These are phyloP conservation scores for Drechslerella coelobrocha DNA, from an alignment of 2,329 filamentous ascomycete genomes.

Conservation along the genomic window DNA sequence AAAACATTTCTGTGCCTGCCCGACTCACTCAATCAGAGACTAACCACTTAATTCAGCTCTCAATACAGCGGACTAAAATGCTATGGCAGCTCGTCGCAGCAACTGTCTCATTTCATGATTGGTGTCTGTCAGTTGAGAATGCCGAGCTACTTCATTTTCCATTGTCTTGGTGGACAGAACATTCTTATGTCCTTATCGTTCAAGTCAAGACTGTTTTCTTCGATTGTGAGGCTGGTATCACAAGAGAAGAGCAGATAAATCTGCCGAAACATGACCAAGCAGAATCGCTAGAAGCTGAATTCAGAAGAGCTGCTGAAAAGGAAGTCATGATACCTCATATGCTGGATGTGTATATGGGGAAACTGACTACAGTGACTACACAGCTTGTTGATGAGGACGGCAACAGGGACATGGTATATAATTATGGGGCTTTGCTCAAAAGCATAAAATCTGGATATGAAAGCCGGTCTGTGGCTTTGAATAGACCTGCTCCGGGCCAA, in stretches of 20 bases:
- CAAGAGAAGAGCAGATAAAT: constrained; percentile 20
- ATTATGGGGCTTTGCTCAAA: constrained; percentile 21
- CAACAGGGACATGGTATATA: constrained; percentile 18
- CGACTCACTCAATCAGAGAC: constrained; percentile 14
- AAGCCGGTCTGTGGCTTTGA: constrained; percentile 13
- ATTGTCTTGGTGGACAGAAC: constrained; percentile 22
- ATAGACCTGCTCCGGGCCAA: constrained; percentile 12
- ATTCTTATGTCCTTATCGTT: constrained; percentile 21
- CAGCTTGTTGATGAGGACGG: constrained; percentile 20
- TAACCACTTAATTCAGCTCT: constrained; percentile 12
- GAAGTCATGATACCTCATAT: constrained; percentile 19
- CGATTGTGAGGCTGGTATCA: constrained; percentile 17
- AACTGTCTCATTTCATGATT: constrained; percentile 24
- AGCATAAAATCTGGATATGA: constrained; percentile 21
- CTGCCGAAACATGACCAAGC: constrained; percentile 13
- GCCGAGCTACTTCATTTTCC: constrained; percentile 24
- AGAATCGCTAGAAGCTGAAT: constrained; percentile 19
- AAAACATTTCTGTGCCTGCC: constrained; percentile 13
- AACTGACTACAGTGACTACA: constrained; percentile 11
- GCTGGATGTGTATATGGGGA: constrained; percentile 17
- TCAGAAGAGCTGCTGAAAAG: constrained; percentile 18
- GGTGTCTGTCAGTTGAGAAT: constrained; percentile 15
- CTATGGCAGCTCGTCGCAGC: constrained; percentile 16
- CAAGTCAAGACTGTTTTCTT: constrained; percentile 19
- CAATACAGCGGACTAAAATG: constrained; percentile 18